Base-by-base conservation (phyloP, 2,329 filamentous ascomycete species). In the Scedosporium aurantiacum region DNA sequence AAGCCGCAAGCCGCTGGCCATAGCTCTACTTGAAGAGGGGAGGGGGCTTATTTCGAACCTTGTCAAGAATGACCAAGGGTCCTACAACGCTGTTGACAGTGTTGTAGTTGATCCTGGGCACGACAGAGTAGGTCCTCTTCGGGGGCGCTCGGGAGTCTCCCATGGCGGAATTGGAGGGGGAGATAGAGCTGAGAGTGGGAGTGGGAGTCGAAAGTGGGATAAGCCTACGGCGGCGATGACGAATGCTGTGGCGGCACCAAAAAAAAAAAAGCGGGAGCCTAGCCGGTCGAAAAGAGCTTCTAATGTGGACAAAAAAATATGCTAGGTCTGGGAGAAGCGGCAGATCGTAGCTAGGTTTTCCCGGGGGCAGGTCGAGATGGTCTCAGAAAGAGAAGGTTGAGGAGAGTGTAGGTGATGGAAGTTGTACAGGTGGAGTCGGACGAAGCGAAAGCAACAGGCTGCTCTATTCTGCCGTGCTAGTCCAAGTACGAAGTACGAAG, bases 31-130 rank as follows among this genome's bases (percentile, higher is more conserved):
- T n/a, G 45, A 18, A 6, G 43, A 55, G 6, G 18, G n/a, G 21
- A 21, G 28, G 40, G 23, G 27, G 18, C 50, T 10, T 41, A 54
- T 59, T 55, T 37, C 63, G 59, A 75, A 96, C 93, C 84, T 96
- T 95, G 74, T 97, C 94, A 68, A 99, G 84, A 72, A 99, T 93
- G 73, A 99, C 94, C 76, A 99, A 84, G 70, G 94, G 94, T 63
- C 94, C 94, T 79, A 99, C 99, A 77, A 99, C 88, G 80, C 93
- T 93, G 72, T 91, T 90, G 73, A 99, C 91, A 69, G 94, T 99
- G 81, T 99, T 99, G 85, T 99, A 99, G 71, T 89, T 87, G 77
- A 97, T 76, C 70, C 82, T 77, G 63, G 82, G 82, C 67, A 79
- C 73, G 69, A 85, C 76, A 65, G 80, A 82, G 75, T 84, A 85